Evolutionary conservation across 768 basidiomycete species (phyloP), one percentile per base, ranked within the genome.

Genomic region (Lentinula lateritia): DNA sequence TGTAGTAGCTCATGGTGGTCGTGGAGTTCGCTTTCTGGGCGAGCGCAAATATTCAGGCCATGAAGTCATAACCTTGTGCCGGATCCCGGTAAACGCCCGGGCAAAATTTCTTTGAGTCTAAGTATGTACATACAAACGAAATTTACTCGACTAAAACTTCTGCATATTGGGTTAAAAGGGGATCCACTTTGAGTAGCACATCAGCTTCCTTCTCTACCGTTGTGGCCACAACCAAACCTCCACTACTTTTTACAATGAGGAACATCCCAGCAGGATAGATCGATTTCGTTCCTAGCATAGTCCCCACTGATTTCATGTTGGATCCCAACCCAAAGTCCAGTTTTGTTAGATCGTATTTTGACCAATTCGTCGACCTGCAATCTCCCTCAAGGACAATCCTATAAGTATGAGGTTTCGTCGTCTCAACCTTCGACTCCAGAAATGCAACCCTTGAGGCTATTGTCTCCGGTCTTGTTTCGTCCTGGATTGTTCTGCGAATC

Each of bases 1-100:
- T 80, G 72, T 88, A 92, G 72, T 84, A 84, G 61, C 67, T 72
- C 60, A 61, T 58, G 41, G 34, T 52, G 58, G 50, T 60, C 8
- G 58, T 60, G 48, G 48, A 50, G 58, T 58, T 46, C 7, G 56
- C 20, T 56, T 32, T 10, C 16, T n/a, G n/a, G 45, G 13, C 13
- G 28, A 28, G 28, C 16, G 48, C 15, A 36, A 52, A 36, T 56
- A 23, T 28, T 1, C 52, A 8, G 52, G 53, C 32, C 12, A 41
- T 54, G 53, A 58, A 58, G 56, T 58, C 56, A 58, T 46, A 8
- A 16, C 12, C 10, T 32, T 32, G 52, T 35, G 15, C 52, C 52
- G 52, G 13, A n/a, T 20, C 4, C 46, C 46, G 46, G 46, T 48
- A 20, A 8, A 13, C 28, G 28, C 28, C 28, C 28, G 28, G 3